Evolutionary conservation across 176 grass and related monocot species (phyloP).

Genomic region (Chloris gayana): DNA sequence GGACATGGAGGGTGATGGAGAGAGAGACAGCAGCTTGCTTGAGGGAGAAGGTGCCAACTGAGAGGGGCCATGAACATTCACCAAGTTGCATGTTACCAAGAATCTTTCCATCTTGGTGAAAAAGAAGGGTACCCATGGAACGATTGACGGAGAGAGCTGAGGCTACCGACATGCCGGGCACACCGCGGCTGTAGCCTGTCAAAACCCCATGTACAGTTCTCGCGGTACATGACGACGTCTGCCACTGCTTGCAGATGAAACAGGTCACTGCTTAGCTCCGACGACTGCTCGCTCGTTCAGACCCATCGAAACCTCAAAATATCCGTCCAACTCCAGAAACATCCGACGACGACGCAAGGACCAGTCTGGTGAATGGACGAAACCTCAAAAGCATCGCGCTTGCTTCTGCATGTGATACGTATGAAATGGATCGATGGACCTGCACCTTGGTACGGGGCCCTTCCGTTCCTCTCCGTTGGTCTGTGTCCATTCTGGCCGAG

Average conservation of each 20-base stretch:
- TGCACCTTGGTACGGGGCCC: slow-evolving; percentile 25
- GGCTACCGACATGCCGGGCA: background rate
- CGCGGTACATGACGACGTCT: slow-evolving; percentile 29
- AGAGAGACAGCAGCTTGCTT: background rate
- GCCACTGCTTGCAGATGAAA: slow-evolving; percentile 41
- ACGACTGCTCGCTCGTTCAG: slow-evolving; percentile 2
- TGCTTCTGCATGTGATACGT: slow-evolving; percentile 33
- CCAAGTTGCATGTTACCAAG: slow-evolving; percentile 29
- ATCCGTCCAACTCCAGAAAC: slow-evolving; percentile 16
- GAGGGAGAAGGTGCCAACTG: background rate
- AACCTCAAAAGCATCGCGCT: background rate
- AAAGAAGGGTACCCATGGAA: slow-evolving; percentile 20
- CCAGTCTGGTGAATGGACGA: no score
- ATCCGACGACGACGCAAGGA: background rate
- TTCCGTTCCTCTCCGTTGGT: background rate
- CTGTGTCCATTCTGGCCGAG: slow-evolving; percentile 14
- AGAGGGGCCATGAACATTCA: background rate
- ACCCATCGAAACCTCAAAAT: background rate
- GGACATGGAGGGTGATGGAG: background rate
- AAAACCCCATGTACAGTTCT: slow-evolving; percentile 37
- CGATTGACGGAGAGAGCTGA: slow-evolving; percentile 20
- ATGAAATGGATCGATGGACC: slow-evolving; percentile 11
- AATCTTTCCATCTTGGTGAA: slow-evolving; percentile 53
- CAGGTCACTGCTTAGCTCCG: slow-evolving; percentile 23
- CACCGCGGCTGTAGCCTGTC: slow-evolving; percentile 42